Conservation (phyloP, 2,329 filamentous ascomycete genomes). For the Penicillium crustosum region DNA sequence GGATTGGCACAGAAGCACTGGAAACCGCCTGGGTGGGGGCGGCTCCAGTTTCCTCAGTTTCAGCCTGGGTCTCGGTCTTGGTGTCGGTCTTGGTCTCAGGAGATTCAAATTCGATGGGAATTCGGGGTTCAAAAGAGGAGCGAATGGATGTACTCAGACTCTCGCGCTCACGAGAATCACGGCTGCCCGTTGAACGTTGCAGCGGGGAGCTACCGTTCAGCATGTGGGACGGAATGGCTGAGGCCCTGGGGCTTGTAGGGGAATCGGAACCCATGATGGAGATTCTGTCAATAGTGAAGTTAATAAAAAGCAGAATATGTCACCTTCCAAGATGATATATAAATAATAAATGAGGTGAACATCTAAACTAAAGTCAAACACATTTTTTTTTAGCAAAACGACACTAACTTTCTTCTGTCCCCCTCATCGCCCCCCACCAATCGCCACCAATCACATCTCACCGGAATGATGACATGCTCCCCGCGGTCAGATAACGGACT, state of each 20-base stretch:
- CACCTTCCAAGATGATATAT: neutral
- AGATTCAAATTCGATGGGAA: constrained; percentile 33
- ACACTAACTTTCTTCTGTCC: constrained; percentile 11
- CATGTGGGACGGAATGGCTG: constrained; percentile 58
- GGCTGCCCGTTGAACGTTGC: constrained; percentile 45
- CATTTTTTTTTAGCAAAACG: constrained; percentile 3
- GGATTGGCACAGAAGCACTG: constrained; percentile 14
- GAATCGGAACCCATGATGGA: constrained; percentile 48
- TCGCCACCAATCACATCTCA: constrained; percentile 1
- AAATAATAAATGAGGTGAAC: neutral
- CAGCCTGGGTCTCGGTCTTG: constrained; percentile 17
- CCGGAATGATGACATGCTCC: constrained; percentile 7
- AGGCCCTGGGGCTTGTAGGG: constrained; percentile 48
- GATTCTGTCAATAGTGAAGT: neutral
- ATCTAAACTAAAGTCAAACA: neutral
- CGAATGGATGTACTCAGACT: constrained; percentile 59
- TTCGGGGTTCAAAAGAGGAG: constrained; percentile 52
- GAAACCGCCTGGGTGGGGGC: constrained; percentile 15
- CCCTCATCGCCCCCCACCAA: constrained; percentile 9
- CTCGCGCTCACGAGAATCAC: constrained; percentile 58
- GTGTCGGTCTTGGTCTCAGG: constrained; percentile 16
- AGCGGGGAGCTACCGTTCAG: constrained; percentile 57
- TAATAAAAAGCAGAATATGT: neutral
- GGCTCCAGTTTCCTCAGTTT: constrained; percentile 14
- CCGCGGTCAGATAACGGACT: constrained; percentile 2